Base-by-base conservation (phyloP, 371 early-diverging fungal genomes). In the Mucor irregularis region DNA sequence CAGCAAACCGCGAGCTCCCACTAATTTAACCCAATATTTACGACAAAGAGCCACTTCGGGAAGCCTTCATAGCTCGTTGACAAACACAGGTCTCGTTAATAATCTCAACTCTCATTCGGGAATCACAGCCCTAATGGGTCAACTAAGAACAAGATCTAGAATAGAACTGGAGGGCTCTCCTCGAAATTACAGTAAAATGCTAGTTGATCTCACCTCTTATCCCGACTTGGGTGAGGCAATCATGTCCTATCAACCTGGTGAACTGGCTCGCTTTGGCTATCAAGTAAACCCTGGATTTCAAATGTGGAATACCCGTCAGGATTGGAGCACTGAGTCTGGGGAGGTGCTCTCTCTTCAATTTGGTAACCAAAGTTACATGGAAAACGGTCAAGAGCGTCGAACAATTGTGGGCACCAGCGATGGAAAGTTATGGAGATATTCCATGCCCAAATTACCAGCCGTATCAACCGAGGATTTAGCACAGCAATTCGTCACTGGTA, bases 281-380 rank as follows among this genome's bases (percentile, higher is more conserved):
- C 67, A 64, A 45, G 34, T 63, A 6, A 55, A 61, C 8, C 73
- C 73, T 38, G 52, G 44, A 2, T 73, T 69, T 42, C 53, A 58
- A 10, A 16, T 64, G 25, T 69, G 69, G 69, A 46, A 56, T 10
- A 40, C 39, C n/a, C 24, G 43, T 11, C 26, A 21, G 5, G 28
- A 37, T 1, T 25, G 37, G 39, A 25, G 17, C 16, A 42, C 11
- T 22, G 42, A 13, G 13, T 17, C 22, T 5, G 6, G 10, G 16
- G 17, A 42, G 10, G 42, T 25, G 21, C 24, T 17, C 9, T 24
- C 42, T 11, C 22, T 42, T 19, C 42, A 24, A 13, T 42, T 22
- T 24, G 42, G 42, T 4, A 22, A 21, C 10, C 13, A 42, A 2
- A 22, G 10, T 24, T 42, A 21, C 5, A 11, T 24, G 11, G 0